These are phyloP conservation scores for Eucalyptus sp. DNA, from an alignment of 345 rosid species.

Conservation along the genomic window DNA sequence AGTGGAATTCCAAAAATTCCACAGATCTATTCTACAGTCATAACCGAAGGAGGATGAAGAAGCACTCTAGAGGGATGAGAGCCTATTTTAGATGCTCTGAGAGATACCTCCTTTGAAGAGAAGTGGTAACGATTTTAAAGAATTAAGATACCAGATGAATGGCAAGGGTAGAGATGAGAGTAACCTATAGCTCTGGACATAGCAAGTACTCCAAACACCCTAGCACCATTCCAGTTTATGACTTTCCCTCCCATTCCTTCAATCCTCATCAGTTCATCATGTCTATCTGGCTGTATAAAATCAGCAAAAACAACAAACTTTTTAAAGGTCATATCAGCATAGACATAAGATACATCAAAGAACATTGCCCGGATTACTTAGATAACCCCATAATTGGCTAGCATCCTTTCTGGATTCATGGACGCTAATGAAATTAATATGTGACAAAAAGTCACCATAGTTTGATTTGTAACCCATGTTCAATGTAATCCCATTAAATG, in stretches of 20 bases:
- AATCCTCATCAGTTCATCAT: conserved; percentile 48
- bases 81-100: neutral
- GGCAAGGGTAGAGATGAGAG: conserved; percentile 10
- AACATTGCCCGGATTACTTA: neutral
- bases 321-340: neutral
- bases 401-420: neutral
- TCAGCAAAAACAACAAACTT: neutral
- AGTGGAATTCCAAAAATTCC: neutral
- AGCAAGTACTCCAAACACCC: conserved; percentile 68
- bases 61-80: neutral
- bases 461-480: neutral
- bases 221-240: conserved; percentile 63
- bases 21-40: neutral
- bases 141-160: neutral
- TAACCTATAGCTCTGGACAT: conserved; percentile 52
- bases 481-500: neutral
- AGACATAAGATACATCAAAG: neutral
- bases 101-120: neutral
- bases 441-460: neutral
- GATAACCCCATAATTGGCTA: neutral
- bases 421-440: neutral
- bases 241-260: conserved; percentile 52
- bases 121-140: neutral
- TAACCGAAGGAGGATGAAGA: neutral
- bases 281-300: conserved; percentile 47